Evolutionary conservation across 169 alveolate species (phyloP), one percentile per base, ranked within the genome.

Genomic region (Cryptosporidium meleagridis): DNA sequence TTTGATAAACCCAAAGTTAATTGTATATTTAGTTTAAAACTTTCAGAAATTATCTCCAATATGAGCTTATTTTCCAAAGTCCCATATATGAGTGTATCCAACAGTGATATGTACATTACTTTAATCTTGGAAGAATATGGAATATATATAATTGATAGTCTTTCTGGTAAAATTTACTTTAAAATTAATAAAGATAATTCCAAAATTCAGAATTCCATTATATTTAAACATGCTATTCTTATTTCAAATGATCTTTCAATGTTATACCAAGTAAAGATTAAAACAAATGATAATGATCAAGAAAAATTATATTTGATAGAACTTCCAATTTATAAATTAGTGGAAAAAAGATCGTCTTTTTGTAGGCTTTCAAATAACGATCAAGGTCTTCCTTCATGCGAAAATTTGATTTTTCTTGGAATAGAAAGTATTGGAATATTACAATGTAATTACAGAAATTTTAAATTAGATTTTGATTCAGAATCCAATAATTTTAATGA

Each of bases 341-440:
- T 59, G n/a, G 53, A 45, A 18, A 12, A n/a, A 4, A 80, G 21
- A 41, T 59, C 80, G 12, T 39, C 80, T 16, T 29, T 65, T 23
- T 37, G 80, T 18, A 21, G 29, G 10, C 37, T 80, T 16, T 61
- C 51, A 1, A 37, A 35, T 26, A 39, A 62, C 9, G 10, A 29
- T 8, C 16, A 41, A 16, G 5, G 21, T 44, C 12, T 23, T 16
- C 62, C 55, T n/a, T 21, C 26, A 0, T 80, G 89, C 41, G 89
- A 80, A 41, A 80, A 80, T 48, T 23, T 65, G 55, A 23, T 80
- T 26, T 65, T 80, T 80, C 33, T 80, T 41, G 89, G 89, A 62
- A 61, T 62, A 21, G 89, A 80, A 59, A 80, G 70, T 33, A 26
- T 80, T 16, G 68, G 89, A n/a, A 1, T 80, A 41, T n/a, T 51